Evolutionary conservation across 2,329 filamentous ascomycete species (phyloP), one percentile per base, ranked within the genome.

Genomic region (Westerdykella ornata): DNA sequence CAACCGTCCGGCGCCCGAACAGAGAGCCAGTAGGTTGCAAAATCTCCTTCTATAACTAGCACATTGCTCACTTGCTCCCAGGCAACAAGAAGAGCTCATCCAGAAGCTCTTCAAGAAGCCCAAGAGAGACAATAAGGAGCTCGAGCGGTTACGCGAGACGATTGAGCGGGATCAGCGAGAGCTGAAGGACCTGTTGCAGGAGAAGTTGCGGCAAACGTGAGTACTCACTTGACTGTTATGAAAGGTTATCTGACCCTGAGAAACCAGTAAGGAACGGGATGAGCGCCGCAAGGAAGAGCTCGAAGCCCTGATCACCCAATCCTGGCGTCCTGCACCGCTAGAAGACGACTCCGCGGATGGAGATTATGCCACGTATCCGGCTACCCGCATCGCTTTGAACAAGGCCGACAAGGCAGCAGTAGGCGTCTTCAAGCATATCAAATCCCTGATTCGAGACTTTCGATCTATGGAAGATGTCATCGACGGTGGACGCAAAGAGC

Each of bases 11-110:
- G 31, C 14, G 32, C 31, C 9, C 44, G 35, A 4, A 55, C 52
- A 2, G 52, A 57, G 26, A 62, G 51, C 46, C 59, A 59, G 59
- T 62, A 38, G 33, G 57, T 45, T 9, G 17, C 34, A 4, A 9
- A 19, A 33, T 14, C 13, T 14, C 12, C 28, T 15, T 1, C 13
- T 18, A 39, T 6, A 26, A 7, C 22, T 32, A 20, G 22, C 11
- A 14, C 32, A 15, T 3, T 32, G n/a, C 11, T 18, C 46, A 52
- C 29, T 56, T 16, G 28, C 2, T 2, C 12, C 18, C 3, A 2
- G 6, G 16, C 61, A 59, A 38, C 46, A 56, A 20, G 43, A 60
- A n/a, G 40, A 53, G 6, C 50, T 48, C 3, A 17, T 58, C 19
- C 33, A 37, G 4, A 43, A 44, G 11, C 39, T 56, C 3, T 38